Conservation (phyloP, 1,284 basidiomycete genomes). For the Kalmanozyma brasiliensis region DNA sequence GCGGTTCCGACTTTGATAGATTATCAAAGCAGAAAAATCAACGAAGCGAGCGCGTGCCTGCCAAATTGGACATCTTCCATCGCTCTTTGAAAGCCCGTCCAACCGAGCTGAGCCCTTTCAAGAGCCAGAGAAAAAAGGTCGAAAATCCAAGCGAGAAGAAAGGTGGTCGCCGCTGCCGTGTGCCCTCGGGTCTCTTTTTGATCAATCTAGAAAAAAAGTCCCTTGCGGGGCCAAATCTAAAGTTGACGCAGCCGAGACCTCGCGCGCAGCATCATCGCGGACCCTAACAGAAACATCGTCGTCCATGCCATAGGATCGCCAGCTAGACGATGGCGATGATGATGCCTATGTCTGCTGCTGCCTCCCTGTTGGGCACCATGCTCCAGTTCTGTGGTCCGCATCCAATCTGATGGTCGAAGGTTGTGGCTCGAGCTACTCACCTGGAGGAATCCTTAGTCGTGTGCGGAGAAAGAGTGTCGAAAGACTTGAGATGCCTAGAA, state of each 20-base stretch:
- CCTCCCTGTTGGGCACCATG: no score
- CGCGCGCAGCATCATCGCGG: conserved; percentile 1
- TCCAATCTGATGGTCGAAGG: no score
- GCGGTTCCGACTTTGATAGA: conserved; percentile 3
- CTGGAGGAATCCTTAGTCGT: conserved; percentile 17
- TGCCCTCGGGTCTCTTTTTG: no score
- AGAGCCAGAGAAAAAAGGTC: conserved; percentile 2
- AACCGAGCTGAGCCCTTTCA: conserved; percentile 27
- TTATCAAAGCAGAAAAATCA: conserved; percentile 24
- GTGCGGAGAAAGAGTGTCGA: conserved; percentile 5
- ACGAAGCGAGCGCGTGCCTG: background rate
- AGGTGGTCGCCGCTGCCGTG: conserved; percentile 6
- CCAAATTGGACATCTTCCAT: conserved; percentile 1
- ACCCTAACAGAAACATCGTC: background rate
- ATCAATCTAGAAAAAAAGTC: no score
- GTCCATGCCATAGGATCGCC: no score
- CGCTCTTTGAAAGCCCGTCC: conserved; percentile 13
- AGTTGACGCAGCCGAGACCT: conserved; percentile 21
- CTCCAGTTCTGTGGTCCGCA: no score
- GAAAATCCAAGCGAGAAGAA: conserved; percentile 9
- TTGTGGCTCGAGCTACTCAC: no score
- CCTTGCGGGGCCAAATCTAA: conserved; percentile 15
- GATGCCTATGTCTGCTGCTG: no score
- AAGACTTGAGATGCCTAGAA: conserved; percentile 15
- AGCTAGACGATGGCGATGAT: no score